phyloP scores from a whole-genome alignment of 345 rosid species.

The Aegle marmelos region DNA sequence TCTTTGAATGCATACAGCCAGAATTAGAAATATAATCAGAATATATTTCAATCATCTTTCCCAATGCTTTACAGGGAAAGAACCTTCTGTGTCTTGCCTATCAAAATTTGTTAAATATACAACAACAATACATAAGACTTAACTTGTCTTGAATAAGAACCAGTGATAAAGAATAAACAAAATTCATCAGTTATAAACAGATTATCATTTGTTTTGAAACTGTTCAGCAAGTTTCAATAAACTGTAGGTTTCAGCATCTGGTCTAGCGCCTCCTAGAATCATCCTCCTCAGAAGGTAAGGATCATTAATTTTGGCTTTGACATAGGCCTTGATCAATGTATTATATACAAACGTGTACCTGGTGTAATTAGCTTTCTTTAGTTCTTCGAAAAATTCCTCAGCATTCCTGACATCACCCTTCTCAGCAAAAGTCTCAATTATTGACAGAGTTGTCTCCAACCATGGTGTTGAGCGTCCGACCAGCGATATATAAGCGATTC shows the following conservation, averaged over 20 bases:
- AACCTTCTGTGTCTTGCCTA: neutral
- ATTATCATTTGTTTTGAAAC: slow-evolving; percentile 26
- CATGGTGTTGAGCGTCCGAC: slow-evolving; percentile 72
- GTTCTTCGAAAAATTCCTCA: slow-evolving; percentile 73
- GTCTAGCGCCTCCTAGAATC: slow-evolving; percentile 88
- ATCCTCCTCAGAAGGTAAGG: slow-evolving; percentile 81
- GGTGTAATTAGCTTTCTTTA: slow-evolving; percentile 59
- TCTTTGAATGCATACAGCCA: neutral
- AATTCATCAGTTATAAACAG: neutral
- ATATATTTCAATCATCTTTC: neutral
- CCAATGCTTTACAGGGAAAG: neutral
- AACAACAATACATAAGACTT: neutral
- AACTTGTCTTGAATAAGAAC: neutral
- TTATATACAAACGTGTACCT: slow-evolving; percentile 80
- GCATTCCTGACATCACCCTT: slow-evolving; percentile 67
- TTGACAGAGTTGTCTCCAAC: slow-evolving; percentile 81
- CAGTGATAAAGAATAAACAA: slow-evolving; percentile 3
- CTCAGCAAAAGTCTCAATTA: slow-evolving; percentile 68
- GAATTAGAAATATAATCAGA: neutral
- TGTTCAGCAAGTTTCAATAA: slow-evolving; percentile 74
- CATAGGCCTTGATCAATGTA: slow-evolving; percentile 74
- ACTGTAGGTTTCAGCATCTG: slow-evolving; percentile 91
- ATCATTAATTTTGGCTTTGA: slow-evolving; percentile 62
- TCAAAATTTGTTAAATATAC: neutral
- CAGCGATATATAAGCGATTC: no score